These are phyloP conservation scores for Myochromella boudieri DNA, from an alignment of 768 basidiomycete species.

Conservation along the genomic window DNA sequence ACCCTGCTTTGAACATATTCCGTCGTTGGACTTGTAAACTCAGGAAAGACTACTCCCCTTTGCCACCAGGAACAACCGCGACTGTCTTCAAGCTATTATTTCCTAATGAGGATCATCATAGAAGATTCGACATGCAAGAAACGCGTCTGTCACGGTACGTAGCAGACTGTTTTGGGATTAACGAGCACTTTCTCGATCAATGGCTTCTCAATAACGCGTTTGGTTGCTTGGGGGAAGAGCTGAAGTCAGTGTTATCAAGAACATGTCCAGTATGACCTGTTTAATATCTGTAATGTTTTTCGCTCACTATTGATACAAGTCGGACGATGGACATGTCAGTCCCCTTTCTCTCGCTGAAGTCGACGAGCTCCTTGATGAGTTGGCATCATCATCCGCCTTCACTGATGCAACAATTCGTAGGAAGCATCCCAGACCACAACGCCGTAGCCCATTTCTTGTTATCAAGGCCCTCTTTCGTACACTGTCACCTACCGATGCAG, in stretches of 20 bases:
- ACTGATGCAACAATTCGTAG: slow-evolving; percentile 49
- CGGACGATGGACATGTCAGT: slow-evolving; percentile 32
- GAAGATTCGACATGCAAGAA: slow-evolving; percentile 79
- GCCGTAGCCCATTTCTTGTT: slow-evolving; percentile 33
- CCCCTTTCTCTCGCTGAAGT: slow-evolving; percentile 48
- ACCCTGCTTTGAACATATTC: slow-evolving; percentile 42
- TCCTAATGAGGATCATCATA: slow-evolving; percentile 71
- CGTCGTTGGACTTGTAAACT: slow-evolving; percentile 45
- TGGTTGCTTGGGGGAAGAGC: slow-evolving; percentile 74
- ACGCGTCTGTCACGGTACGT: slow-evolving; percentile 52
- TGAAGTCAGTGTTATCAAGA: slow-evolving; percentile 44
- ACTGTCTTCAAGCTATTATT: slow-evolving; percentile 77
- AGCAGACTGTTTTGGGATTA: slow-evolving; percentile 44
- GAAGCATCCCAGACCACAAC: slow-evolving; percentile 22
- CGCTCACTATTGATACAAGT: slow-evolving; percentile 14
- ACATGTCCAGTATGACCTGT: slow-evolving; percentile 36
- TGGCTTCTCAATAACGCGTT: slow-evolving; percentile 44
- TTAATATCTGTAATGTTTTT: not conserved
- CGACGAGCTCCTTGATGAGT: slow-evolving; percentile 68
- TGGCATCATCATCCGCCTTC: slow-evolving; percentile 67
- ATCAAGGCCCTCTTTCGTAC: slow-evolving; percentile 59
- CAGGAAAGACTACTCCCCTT: slow-evolving; percentile 40
- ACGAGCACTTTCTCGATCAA: slow-evolving; percentile 26
- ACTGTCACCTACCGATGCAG: slow-evolving; percentile 62
- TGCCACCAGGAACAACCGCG: slow-evolving; percentile 53